Percentiles rank a stretch among this genome's conserved stretches.
Evolutionary conservation across 106 monocot species (phyloP).

Genomic region (Iris macrosiphon): DNA sequence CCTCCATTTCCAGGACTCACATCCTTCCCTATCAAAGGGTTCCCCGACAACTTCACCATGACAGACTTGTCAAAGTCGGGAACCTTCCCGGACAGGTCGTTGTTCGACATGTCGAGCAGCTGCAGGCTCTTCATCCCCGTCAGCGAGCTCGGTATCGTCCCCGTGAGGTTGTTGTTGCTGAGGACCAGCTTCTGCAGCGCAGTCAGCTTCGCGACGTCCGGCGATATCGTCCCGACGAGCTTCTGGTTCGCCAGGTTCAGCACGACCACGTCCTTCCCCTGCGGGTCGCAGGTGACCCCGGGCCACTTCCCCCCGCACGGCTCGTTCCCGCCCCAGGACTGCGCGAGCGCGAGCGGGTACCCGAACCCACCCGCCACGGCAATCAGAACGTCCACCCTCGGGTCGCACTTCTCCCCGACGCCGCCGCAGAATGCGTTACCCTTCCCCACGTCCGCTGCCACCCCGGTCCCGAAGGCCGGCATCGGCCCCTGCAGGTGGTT

Average conservation of each 20-base stretch:
- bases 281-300: conserved; percentile 40
- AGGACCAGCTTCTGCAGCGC: conserved; percentile 33
- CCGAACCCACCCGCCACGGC: conserved; percentile 30
- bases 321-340: conserved; percentile 61
- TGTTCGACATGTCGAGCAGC: conserved; percentile 53
- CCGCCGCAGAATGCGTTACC: conserved; percentile 44
- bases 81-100: conserved; percentile 41
- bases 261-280: conserved; percentile 21
- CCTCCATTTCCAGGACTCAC: conserved; percentile 29
- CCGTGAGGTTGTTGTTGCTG: conserved; percentile 45
- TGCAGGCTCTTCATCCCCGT: conserved; percentile 27
- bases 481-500: conserved; percentile 63
- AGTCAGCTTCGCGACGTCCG: conserved; percentile 32
- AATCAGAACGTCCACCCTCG: conserved; percentile 36
- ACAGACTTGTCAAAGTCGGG: conserved; percentile 24
- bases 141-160: conserved; percentile 43
- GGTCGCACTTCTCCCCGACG: conserved; percentile 41
- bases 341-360: conserved; percentile 38
- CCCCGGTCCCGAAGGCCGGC: conserved; percentile 28
- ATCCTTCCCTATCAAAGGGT: conserved; percentile 26
- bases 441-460: conserved; percentile 13
- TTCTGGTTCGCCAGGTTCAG: conserved; percentile 46
- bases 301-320: conserved; percentile 44
- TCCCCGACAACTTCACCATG: background rate
- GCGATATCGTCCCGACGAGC: conserved; percentile 44